phyloP scores from a whole-genome alignment of 768 basidiomycete species.

The Suillus bovinus region DNA sequence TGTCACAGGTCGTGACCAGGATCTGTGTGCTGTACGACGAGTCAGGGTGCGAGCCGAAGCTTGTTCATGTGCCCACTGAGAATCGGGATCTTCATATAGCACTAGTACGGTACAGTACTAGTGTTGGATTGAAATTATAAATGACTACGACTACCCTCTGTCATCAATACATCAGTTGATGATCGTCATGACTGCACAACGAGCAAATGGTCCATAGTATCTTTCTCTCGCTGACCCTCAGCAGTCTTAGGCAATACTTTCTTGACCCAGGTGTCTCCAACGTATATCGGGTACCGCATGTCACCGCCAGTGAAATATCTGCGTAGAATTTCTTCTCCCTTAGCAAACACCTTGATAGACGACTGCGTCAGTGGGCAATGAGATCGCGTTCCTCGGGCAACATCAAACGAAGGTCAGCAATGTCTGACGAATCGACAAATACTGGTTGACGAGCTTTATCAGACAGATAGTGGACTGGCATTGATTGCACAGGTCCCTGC shows the following conservation, averaged over 20 bases:
- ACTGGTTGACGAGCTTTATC: constrained; percentile 18
- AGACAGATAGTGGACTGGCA: constrained; percentile 21
- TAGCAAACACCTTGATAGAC: constrained; percentile 6
- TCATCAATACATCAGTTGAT: neutral
- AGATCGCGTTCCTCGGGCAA: constrained; percentile 11
- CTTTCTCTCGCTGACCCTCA: neutral
- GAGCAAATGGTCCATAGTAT: neutral
- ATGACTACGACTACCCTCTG: neutral
- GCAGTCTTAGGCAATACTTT: constrained; percentile 8
- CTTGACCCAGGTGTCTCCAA: constrained; percentile 24
- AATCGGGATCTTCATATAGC: too few species aligned
- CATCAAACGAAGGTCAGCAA: constrained; percentile 9
- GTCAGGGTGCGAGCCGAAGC: neutral
- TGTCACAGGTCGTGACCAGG: neutral
- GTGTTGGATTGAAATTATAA: too few species aligned
- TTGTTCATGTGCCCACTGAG: too few species aligned
- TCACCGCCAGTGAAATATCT: constrained; percentile 12
- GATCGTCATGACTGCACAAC: neutral
- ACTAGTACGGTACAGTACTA: too few species aligned
- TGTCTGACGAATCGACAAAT: constrained; percentile 17
- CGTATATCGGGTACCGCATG: constrained; percentile 16
- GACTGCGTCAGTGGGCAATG: constrained; percentile 15
- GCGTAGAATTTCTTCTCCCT: constrained; percentile 19
- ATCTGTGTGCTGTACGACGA: neutral
- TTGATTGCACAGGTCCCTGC: neutral